Evolutionary conservation across 1,284 basidiomycete species (phyloP).

Genomic region (Leccinum griseonigrum): DNA sequence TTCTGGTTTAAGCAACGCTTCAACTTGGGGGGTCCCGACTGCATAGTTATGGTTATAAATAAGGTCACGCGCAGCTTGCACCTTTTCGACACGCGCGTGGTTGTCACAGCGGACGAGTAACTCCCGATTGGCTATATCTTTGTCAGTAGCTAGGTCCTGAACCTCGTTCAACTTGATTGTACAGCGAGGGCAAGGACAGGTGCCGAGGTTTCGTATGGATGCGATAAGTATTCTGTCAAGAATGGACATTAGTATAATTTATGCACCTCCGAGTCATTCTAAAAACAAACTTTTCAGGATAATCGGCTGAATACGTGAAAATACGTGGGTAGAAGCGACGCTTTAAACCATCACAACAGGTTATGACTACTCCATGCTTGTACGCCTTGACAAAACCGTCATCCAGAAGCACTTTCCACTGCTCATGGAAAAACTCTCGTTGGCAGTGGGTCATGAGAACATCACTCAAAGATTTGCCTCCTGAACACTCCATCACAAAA

Average conservation of each 20-base stretch:
- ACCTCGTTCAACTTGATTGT: neutral
- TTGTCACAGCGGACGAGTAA: neutral
- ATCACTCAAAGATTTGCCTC: neutral
- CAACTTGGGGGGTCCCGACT: conserved; percentile 10
- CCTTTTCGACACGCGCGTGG: neutral
- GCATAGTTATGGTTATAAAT: conserved; percentile 17
- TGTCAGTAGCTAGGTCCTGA: neutral
- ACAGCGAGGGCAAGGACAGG: conserved; percentile 35
- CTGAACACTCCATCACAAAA: neutral
- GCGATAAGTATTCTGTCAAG: conserved; percentile 27
- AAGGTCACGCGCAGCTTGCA: conserved; percentile 4
- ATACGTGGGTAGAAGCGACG: conserved; percentile 21
- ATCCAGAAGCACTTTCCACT: conserved; percentile 14
- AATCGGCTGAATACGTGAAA: conserved; percentile 29
- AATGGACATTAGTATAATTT: neutral
- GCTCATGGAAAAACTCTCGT: conserved; percentile 22
- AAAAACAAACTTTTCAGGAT: conserved; percentile 28
- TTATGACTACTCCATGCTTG: conserved; percentile 18
- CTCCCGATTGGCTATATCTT: neutral
- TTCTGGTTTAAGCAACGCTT: conserved; percentile 6
- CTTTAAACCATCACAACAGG: conserved; percentile 18
- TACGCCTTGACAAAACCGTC: conserved; percentile 13
- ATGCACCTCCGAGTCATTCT: neutral
- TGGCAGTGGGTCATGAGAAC: conserved; percentile 17
- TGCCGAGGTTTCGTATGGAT: conserved; percentile 25